Conservation (phyloP, 75 land plant species). For the Selaginella moellendorffii region DNA sequence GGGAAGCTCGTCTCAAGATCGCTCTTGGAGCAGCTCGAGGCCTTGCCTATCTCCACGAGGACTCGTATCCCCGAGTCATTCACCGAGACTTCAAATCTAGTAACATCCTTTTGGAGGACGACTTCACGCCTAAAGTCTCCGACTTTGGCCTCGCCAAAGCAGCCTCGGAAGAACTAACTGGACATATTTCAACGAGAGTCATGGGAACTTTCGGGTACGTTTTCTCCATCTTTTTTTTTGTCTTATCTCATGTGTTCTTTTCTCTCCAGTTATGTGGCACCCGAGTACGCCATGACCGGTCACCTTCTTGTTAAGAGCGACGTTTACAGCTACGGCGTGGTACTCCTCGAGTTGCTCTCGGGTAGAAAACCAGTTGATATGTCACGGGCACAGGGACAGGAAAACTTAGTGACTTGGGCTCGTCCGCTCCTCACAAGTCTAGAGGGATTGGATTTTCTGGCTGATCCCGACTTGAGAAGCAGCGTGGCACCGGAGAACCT, state of each 20-base stretch:
- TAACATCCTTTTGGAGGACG: slow-evolving; percentile 69
- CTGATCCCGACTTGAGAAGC: slow-evolving; percentile 42
- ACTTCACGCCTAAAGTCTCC: slow-evolving; percentile 86
- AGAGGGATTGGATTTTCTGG: slow-evolving; percentile 47
- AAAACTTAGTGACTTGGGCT: slow-evolving; percentile 84
- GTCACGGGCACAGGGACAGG: slow-evolving; percentile 72
- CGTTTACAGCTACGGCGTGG: slow-evolving; percentile 94
- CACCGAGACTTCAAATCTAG: slow-evolving; percentile 91
- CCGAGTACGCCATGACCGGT: slow-evolving; percentile 97
- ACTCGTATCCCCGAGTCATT: slow-evolving; percentile 88
- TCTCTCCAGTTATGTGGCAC: slow-evolving; percentile 62
- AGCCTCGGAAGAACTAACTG: slow-evolving; percentile 70
- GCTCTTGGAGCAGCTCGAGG: slow-evolving; percentile 29
- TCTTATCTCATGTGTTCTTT: slow-evolving; percentile 6
- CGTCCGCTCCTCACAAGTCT: slow-evolving; percentile 68
- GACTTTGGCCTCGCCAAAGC: slow-evolving; percentile 94
- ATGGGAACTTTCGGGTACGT: slow-evolving; percentile 97
- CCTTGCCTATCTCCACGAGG: slow-evolving; percentile 88
- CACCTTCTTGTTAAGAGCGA: slow-evolving; percentile 90
- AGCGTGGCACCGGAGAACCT: background rate
- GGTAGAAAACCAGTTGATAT: slow-evolving; percentile 90
- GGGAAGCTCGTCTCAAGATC: background rate
- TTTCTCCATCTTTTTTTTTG: background rate
- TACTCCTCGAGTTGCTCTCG: slow-evolving; percentile 78
- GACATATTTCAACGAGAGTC: slow-evolving; percentile 79